A percentile compares a stretch with the other conserved stretches of the same genome.
Evolutionary conservation across 2,329 filamentous ascomycete species (phyloP).

Genomic region (Rhynchosporium graminicola): DNA sequence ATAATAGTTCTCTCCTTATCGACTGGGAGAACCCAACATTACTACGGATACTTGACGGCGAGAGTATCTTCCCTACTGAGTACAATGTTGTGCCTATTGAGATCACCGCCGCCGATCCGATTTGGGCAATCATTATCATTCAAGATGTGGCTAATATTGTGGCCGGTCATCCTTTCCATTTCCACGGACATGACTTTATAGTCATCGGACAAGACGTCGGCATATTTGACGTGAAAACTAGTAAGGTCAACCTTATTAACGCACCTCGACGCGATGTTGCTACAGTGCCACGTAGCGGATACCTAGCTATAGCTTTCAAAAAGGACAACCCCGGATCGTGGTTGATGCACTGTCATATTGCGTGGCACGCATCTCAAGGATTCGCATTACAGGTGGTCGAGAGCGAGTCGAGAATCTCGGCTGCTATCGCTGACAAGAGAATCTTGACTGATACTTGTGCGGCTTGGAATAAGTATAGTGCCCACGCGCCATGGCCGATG

Average conservation of each 20-base stretch:
- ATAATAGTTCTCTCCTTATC: slow-evolving; percentile 48
- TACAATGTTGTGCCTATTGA: slow-evolving; percentile 30
- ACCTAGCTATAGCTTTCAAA: slow-evolving; percentile 34
- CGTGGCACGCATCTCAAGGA: slow-evolving; percentile 56
- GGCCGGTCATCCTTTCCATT: slow-evolving; percentile 44
- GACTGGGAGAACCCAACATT: slow-evolving; percentile 52
- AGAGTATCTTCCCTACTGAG: slow-evolving; percentile 29
- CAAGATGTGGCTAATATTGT: slow-evolving; percentile 24
- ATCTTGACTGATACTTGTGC: too few species aligned
- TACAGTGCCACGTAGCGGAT: slow-evolving; percentile 43
- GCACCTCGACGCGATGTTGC: slow-evolving; percentile 54
- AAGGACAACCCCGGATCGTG: slow-evolving; percentile 38
- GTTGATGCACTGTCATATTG: slow-evolving; percentile 42
- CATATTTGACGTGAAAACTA: slow-evolving; percentile 40
- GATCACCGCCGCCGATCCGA: slow-evolving; percentile 33
- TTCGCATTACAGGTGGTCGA: slow-evolving; percentile 54
- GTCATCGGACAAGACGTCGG: slow-evolving; percentile 48
- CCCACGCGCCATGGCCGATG: too few species aligned
- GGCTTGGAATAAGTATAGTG: too few species aligned
- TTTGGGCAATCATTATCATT: slow-evolving; percentile 39
- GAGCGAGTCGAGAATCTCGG: slow-evolving; percentile 9
- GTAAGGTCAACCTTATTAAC: slow-evolving; percentile 41
- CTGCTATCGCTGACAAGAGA: too few species aligned
- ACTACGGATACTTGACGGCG: slow-evolving; percentile 37
- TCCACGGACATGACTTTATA: slow-evolving; percentile 53